Evolutionary conservation across 2,329 filamentous ascomycete species (phyloP).

Genomic region (Microdochium bolleyi): DNA sequence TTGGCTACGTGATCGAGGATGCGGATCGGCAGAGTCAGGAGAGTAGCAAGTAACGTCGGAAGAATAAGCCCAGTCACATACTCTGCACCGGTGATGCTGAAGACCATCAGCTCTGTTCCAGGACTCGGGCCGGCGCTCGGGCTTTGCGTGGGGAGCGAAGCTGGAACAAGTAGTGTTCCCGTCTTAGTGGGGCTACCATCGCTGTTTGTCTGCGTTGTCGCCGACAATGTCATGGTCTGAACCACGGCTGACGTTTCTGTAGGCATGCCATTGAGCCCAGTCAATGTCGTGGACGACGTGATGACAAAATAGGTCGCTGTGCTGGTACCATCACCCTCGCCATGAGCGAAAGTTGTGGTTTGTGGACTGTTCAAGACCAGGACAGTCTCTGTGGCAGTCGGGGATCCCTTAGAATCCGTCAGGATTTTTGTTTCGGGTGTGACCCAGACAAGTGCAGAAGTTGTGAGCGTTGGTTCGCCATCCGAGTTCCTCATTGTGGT

Average conservation of each 20-base stretch:
- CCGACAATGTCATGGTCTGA: slow-evolving; percentile 2
- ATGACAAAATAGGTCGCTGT: slow-evolving; percentile 6
- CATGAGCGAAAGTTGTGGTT: neutral
- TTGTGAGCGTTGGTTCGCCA: neutral
- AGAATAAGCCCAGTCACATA: slow-evolving; percentile 16
- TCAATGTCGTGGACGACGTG: slow-evolving; percentile 8
- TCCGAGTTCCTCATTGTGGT: neutral
- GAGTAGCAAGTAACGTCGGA: slow-evolving; percentile 11
- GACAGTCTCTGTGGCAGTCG: slow-evolving; percentile 8
- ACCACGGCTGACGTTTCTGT: slow-evolving; percentile 11
- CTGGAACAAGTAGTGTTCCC: neutral
- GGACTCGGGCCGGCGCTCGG: neutral
- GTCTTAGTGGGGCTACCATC: neutral
- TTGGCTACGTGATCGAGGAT: slow-evolving; percentile 24
- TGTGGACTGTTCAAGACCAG: neutral
- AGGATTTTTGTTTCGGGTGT: slow-evolving; percentile 8
- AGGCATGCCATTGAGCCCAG: slow-evolving; percentile 9
- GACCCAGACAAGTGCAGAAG: neutral
- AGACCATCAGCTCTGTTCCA: neutral
- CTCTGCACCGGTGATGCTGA: slow-evolving; percentile 6
- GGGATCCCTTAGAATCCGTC: slow-evolving; percentile 9
- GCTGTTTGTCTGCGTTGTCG: neutral
- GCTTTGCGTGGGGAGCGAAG: neutral
- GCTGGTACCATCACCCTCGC: neutral
- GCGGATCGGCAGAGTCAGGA: slow-evolving; percentile 10